Evolutionary conservation across 768 basidiomycete genomes (phyloP).

Genomic region (Lentinus brumalis): DNA sequence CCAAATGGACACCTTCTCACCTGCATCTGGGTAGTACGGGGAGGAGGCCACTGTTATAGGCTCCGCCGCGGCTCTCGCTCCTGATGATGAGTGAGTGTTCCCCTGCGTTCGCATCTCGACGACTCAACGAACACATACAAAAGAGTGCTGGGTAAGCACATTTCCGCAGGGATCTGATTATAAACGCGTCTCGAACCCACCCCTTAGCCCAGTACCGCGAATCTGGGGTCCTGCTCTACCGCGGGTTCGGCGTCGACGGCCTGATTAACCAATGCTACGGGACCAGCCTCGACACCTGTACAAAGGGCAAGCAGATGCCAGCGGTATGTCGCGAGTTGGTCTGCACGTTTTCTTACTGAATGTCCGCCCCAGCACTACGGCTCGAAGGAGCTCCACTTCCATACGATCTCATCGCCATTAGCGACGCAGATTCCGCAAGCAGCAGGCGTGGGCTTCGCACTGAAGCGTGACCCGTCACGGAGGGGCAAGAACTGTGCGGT

Average conservation of each 20-base stretch:
- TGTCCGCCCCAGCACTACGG: constrained; percentile 69
- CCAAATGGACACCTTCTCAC: background rate
- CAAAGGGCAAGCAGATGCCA: constrained; percentile 93
- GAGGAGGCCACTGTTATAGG: constrained; percentile 92
- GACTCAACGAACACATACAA: constrained; percentile 7
- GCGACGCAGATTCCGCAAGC: constrained; percentile 96
- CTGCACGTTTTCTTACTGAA: background rate
- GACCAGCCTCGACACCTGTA: constrained; percentile 74
- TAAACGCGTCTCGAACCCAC: background rate
- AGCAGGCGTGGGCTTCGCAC: constrained; percentile 88
- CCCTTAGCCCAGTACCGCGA: constrained; percentile 84
- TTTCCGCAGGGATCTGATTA: background rate
- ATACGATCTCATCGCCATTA: constrained; percentile 91
- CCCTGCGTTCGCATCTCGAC: background rate
- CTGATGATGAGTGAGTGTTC: constrained; percentile 77
- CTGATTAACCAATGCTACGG: constrained; percentile 94
- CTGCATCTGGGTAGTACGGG: constrained; percentile 56
- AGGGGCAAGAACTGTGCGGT: constrained; percentile 76
- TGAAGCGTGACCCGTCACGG: constrained; percentile 74
- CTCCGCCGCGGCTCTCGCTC: constrained; percentile 81
- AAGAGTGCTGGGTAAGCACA: constrained; percentile 70
- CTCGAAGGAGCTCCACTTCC: constrained; percentile 81
- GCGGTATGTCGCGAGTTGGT: constrained; percentile 53
- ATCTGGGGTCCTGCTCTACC: constrained; percentile 88
- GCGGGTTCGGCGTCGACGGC: constrained; percentile 77